Conservation (phyloP, 2,329 filamentous ascomycete species). For the Pestalotiopsis fici region DNA sequence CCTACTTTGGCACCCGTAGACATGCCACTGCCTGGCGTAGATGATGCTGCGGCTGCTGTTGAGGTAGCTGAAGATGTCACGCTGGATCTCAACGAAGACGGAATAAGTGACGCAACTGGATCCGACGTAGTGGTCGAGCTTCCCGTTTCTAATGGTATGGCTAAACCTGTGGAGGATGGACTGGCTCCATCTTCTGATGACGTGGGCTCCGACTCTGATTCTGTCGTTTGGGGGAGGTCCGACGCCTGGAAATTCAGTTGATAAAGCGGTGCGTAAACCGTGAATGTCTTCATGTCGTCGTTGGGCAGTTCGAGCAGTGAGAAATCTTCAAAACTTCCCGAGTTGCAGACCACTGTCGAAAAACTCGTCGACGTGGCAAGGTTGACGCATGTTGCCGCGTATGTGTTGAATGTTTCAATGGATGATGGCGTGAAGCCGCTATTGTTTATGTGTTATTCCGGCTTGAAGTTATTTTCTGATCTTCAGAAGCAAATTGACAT, state of each 20-base stretch:
- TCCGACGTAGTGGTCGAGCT: not conserved
- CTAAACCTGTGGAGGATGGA: not conserved
- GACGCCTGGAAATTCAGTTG: conserved; percentile 3
- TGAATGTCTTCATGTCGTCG: conserved; percentile 5
- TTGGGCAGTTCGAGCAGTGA: conserved; percentile 4
- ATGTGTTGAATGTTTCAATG: not conserved
- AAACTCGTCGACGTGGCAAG: conserved; percentile 4
- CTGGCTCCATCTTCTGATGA: not conserved
- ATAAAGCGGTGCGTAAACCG: not conserved
- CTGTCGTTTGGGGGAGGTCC: not conserved
- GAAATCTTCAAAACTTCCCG: conserved; percentile 2
- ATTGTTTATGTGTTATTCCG: not conserved
- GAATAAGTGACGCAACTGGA: conserved; percentile 4
- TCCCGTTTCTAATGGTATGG: not conserved
- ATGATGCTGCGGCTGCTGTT: not conserved
- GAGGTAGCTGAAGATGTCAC: not conserved
- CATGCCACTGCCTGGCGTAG: not conserved
- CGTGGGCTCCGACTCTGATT: not conserved
- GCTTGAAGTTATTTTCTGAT: not conserved
- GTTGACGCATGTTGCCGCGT: conserved; percentile 6
- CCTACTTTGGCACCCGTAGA: not conserved
- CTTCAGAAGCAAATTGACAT: not conserved
- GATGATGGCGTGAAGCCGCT: conserved; percentile 4
- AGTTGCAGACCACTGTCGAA: conserved; percentile 5
- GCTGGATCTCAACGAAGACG: conserved; percentile 4